A percentile compares a stretch with the other conserved stretches of the same genome.
Evolutionary conservation across 2,329 filamentous ascomycete species (phyloP).

Genomic region (Aspergillus fumigatus): DNA sequence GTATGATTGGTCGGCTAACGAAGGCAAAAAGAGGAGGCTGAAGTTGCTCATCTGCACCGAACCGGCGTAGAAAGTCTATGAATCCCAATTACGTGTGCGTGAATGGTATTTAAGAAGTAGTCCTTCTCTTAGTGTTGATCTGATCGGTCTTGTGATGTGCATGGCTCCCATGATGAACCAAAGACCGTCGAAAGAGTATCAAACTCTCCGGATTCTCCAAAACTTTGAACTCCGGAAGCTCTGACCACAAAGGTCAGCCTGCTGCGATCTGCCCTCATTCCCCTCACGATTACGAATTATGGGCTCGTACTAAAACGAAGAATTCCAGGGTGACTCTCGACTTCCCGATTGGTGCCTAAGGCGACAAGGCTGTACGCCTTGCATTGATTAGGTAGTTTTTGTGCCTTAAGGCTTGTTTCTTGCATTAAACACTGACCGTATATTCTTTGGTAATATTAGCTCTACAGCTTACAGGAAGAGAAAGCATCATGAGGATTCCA

Average conservation of each 20-base stretch:
- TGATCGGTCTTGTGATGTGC: not conserved
- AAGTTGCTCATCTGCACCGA: slow-evolving; percentile 19
- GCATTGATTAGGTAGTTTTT: not conserved
- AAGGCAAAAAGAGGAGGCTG: slow-evolving; percentile 18
- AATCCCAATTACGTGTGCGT: not conserved
- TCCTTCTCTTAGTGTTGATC: not conserved
- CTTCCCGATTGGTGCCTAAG: not conserved
- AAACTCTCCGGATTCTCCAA: not conserved
- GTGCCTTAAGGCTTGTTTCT: not conserved
- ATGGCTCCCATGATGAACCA: not conserved
- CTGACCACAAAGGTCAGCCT: not conserved
- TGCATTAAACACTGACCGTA: not conserved
- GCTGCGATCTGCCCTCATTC: not conserved
- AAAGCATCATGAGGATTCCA: not conserved
- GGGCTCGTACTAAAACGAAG: not conserved
- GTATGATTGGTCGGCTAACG: slow-evolving; percentile 12
- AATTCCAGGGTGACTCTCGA: not conserved
- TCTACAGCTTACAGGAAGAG: not conserved
- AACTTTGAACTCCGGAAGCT: not conserved
- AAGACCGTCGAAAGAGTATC: not conserved
- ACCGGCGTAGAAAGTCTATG: slow-evolving; percentile 16
- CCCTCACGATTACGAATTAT: not conserved
- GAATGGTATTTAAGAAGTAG: not conserved
- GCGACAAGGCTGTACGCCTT: not conserved
- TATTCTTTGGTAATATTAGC: not conserved